phyloP scores from a whole-genome alignment of 805 yeast species.

The Myxozyma nipponensis region DNA sequence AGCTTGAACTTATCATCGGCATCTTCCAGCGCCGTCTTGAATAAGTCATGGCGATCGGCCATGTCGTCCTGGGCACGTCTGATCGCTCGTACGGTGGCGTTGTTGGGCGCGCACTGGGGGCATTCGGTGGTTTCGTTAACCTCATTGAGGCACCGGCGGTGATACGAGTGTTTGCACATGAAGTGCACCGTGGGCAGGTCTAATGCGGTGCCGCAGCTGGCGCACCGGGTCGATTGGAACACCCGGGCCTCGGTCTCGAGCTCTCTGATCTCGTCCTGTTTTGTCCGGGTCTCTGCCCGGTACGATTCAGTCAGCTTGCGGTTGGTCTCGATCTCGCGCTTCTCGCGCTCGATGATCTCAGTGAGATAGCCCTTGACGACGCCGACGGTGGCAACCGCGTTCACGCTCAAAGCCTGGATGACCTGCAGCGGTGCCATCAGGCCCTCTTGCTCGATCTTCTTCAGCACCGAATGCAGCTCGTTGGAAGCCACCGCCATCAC shows the following conservation, averaged over 20 bases:
- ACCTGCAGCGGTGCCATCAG: slow-evolving; percentile 72
- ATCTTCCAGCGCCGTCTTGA: slow-evolving; percentile 52
- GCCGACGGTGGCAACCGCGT: slow-evolving; percentile 65
- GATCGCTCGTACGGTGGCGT: slow-evolving; percentile 60
- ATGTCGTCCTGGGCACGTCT: slow-evolving; percentile 57
- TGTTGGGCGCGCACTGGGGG: slow-evolving; percentile 71
- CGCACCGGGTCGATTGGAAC: slow-evolving; percentile 60
- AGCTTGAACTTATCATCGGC: slow-evolving; percentile 64
- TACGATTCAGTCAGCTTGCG: slow-evolving; percentile 63
- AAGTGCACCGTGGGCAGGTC: slow-evolving; percentile 82
- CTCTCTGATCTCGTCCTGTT: slow-evolving; percentile 51
- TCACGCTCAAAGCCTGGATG: slow-evolving; percentile 60
- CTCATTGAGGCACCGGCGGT: slow-evolving; percentile 64
- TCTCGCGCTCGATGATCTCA: slow-evolving; percentile 55
- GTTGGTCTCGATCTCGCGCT: slow-evolving; percentile 65
- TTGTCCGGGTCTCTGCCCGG: slow-evolving; percentile 57
- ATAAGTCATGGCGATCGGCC: slow-evolving; percentile 59
- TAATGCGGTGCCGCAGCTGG: slow-evolving; percentile 58
- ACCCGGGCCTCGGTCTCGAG: slow-evolving; percentile 48
- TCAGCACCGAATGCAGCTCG: slow-evolving; percentile 49
- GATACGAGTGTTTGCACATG: slow-evolving; percentile 81
- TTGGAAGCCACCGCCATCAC: slow-evolving; percentile 42
- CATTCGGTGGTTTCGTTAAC: slow-evolving; percentile 44
- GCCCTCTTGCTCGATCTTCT: slow-evolving; percentile 49
- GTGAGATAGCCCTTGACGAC: slow-evolving; percentile 65